Percentiles rank a stretch among this genome's conserved stretches.
Evolutionary conservation across 148 eudicot genomes (phyloP).

Genomic region (Amaranthus hypochondriacus): DNA sequence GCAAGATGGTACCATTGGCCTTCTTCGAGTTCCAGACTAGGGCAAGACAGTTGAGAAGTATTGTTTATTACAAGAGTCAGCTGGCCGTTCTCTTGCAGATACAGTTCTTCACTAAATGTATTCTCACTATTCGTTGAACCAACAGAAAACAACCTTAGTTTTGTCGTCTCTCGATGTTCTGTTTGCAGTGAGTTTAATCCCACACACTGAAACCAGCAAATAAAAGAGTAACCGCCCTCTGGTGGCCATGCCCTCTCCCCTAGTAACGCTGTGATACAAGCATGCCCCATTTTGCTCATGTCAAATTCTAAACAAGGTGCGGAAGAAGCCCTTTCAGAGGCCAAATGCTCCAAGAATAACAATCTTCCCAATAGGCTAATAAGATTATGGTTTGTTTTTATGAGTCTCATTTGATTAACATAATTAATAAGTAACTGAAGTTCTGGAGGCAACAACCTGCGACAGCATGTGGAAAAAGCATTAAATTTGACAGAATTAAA

Average conservation of each 20-base stretch:
- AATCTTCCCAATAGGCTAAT: conserved; percentile 72
- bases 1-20: conserved; percentile 92
- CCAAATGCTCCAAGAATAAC: conserved; percentile 57
- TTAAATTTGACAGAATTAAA: neutral
- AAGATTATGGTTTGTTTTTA: conserved; percentile 43
- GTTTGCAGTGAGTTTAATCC: conserved; percentile 54
- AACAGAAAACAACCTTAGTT: conserved; percentile 66
- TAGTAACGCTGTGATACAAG: conserved; percentile 67
- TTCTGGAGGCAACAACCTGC: conserved; percentile 74
- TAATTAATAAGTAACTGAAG: conserved; percentile 62
- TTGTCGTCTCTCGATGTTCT: conserved; percentile 23
- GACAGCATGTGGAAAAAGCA: conserved; percentile 11
- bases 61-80: conserved; percentile 72
- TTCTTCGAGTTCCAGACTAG: conserved; percentile 71
- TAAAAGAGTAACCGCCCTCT: conserved; percentile 80
- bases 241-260: conserved; percentile 95
- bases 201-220: conserved; percentile 80
- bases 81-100: conserved; percentile 69
- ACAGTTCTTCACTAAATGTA: conserved; percentile 64
- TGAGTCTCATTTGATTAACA: conserved; percentile 64
- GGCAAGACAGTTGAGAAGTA: conserved; percentile 53
- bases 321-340: conserved; percentile 55
- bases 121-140: conserved; percentile 52
- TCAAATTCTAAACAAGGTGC: conserved; percentile 84
- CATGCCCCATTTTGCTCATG: conserved; percentile 86